Base-by-base conservation (phyloP, 2,329 filamentous ascomycete species). In the Alternaria longipes region DNA sequence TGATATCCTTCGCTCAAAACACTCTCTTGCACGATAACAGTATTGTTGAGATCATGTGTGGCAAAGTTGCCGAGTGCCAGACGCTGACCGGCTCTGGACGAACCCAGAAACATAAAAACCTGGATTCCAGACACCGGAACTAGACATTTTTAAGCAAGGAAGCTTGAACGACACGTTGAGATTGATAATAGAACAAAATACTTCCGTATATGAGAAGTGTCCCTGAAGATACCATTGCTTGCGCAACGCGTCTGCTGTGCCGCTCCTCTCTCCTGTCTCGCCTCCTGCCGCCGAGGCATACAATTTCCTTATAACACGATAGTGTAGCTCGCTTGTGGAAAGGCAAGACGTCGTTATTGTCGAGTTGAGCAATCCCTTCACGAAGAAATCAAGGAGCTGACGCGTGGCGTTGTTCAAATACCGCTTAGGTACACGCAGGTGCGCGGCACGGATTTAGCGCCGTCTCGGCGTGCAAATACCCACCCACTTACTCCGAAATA, bases 341-440 rank as follows among this genome's bases (percentile, higher is more conserved):
- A n/a, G 28, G n/a, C 26, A 8, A 46, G 44, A 47, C 12, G 28
- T 30, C 28, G 26, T 14, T 32, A n/a, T 47, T 32, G 20, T 47
- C 22, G 24, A 46, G 28, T 28, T 36, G 22, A 55, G 52, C 22
- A 46, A 55, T 41, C 30, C 34, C 53, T 56, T 49, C 32, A 11
- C 8, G 36, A 36, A 30, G 14, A 38, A 22, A 47, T 47, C 20
- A 16, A 22, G 5, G 18, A 41, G 24, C 22, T 50, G 18, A 50
- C 42, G 32, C 18, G 41, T 24, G n/a, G 44, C 28, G 26, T 14
- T 30, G 26, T 16, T n/a, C 26, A 47, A 24, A n/a, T 47, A n/a
- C n/a, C 45, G 32, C 18, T 20, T n/a, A 32, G 34, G 32, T 42
- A 47, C 53, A 47, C 11, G 32, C 30, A 46, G 22, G 41, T 30